Conservation (phyloP, 1,284 basidiomycete genomes). For the Heterobasidion annosum region DNA sequence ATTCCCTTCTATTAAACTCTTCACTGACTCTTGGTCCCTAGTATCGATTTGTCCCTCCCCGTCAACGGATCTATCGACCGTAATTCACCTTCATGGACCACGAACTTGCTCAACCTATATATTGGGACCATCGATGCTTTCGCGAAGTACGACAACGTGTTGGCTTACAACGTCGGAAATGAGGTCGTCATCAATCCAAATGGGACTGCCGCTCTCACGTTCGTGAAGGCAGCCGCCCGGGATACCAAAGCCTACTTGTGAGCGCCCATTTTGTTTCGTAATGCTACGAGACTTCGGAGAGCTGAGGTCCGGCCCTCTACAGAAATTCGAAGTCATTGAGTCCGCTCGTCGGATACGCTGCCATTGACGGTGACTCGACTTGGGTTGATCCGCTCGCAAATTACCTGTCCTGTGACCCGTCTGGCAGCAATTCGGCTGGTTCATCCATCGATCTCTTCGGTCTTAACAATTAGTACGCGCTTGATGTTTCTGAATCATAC, state of each 20-base stretch:
- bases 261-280: slow-evolving; percentile 14
- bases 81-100: slow-evolving; percentile 69
- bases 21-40: slow-evolving; percentile 19
- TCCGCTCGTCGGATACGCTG: slow-evolving; percentile 78
- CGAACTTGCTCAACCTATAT: slow-evolving; percentile 77
- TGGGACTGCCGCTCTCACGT: slow-evolving; percentile 64
- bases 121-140: slow-evolving; percentile 73
- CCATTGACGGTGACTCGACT: slow-evolving; percentile 65
- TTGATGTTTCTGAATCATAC: slow-evolving; percentile 5
- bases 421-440: slow-evolving; percentile 40
- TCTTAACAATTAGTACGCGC: slow-evolving; percentile 64
- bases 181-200: slow-evolving; percentile 64
- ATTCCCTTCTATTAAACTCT: slow-evolving; percentile 6
- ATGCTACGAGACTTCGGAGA: background rate
- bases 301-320: background rate
- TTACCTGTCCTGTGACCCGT: slow-evolving; percentile 74
- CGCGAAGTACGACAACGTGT: slow-evolving; percentile 75
- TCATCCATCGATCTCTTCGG: slow-evolving; percentile 81
- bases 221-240: slow-evolving; percentile 85
- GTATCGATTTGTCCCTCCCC: slow-evolving; percentile 79
- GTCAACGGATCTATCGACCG: slow-evolving; percentile 85
- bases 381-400: slow-evolving; percentile 70
- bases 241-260: slow-evolving; percentile 83
- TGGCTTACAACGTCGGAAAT: slow-evolving; percentile 85
- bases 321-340: slow-evolving; percentile 61